A percentile compares a stretch with the other conserved stretches of the same genome.
phyloP scores from a whole-genome alignment of 1,284 basidiomycete genomes.

The Sporisorium sorghi region DNA sequence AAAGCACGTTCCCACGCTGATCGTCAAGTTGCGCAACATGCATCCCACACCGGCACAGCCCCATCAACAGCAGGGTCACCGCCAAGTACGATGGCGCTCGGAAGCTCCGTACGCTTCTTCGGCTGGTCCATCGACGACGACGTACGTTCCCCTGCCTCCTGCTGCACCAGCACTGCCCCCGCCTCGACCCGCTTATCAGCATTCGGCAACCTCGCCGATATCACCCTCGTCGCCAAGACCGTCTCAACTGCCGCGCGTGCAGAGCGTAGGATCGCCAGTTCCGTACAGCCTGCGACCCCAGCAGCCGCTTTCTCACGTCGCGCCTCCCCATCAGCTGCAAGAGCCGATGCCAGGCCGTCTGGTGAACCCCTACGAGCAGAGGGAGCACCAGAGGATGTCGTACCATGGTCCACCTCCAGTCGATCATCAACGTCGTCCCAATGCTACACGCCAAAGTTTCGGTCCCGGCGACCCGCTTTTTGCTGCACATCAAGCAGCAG shows the following conservation, averaged over 20 bases:
- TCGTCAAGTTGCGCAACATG: slow-evolving; percentile 11
- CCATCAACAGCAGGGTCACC: slow-evolving; percentile 14
- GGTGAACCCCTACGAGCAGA: slow-evolving; percentile 35
- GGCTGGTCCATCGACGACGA: slow-evolving; percentile 1
- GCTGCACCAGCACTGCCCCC: slow-evolving; percentile 28
- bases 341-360: slow-evolving; percentile 9
- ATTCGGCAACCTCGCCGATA: slow-evolving; percentile 1
- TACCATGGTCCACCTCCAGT: not conserved
- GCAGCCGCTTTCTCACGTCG: not conserved
- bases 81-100: slow-evolving; percentile 15
- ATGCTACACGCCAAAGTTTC: slow-evolving; percentile 13
- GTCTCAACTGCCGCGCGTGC: not conserved
- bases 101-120: slow-evolving; percentile 2
- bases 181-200: slow-evolving; percentile 1
- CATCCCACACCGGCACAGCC: slow-evolving; percentile 12
- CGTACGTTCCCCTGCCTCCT: slow-evolving; percentile 16
- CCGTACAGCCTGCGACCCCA: slow-evolving; percentile 2
- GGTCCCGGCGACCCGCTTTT: slow-evolving; percentile 41
- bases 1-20: not conserved
- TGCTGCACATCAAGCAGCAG: slow-evolving; percentile 5
- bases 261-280: not conserved
- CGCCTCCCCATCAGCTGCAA: not conserved
- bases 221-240: not conserved
- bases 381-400: not conserved
- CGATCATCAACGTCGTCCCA: not conserved